Evolutionary conservation across 305 asterid genomes (phyloP).

Genomic region (Coffea humblotiana): DNA sequence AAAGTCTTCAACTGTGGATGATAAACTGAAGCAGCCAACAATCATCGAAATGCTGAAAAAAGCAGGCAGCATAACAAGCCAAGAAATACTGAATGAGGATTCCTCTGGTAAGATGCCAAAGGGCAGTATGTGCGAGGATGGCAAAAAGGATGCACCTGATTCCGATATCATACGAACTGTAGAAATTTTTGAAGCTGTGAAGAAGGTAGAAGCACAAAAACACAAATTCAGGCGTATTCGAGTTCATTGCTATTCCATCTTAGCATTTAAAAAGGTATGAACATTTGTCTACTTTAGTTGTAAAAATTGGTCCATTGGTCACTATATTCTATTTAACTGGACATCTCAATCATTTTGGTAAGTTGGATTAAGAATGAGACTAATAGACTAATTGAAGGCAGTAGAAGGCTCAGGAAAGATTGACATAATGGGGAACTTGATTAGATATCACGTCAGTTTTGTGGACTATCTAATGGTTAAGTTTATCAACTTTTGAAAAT

Average conservation of each 20-base stretch:
- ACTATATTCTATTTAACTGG: not conserved
- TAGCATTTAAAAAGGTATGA: conserved; percentile 58
- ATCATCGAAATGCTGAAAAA: conserved; percentile 58
- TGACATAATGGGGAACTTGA: not conserved
- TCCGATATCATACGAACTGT: conserved; percentile 34
- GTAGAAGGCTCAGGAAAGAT: not conserved
- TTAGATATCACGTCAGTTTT: not conserved
- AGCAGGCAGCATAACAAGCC: conserved; percentile 58
- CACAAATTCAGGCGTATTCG: conserved; percentile 80
- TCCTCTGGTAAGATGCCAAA: conserved; percentile 38
- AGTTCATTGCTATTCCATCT: conserved; percentile 56
- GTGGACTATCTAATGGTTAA: not conserved
- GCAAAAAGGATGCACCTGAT: conserved; percentile 39
- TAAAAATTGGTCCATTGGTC: not conserved
- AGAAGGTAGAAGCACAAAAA: conserved; percentile 64
- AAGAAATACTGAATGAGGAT: conserved; percentile 44
- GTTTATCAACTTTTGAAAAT: not conserved
- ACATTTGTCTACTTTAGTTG: conserved; percentile 12
- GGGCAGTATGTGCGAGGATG: conserved; percentile 38
- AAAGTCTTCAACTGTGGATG: conserved; percentile 43
- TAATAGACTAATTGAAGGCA: not conserved
- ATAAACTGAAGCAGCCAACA: conserved; percentile 70
- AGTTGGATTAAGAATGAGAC: not conserved
- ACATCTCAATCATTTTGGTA: not conserved
- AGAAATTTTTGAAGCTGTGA: conserved; percentile 54